A percentile compares a stretch with the other conserved stretches of the same genome.
Conservation (phyloP, 2,329 filamentous ascomycete genomes). For the Neobulgaria alba region DNA sequence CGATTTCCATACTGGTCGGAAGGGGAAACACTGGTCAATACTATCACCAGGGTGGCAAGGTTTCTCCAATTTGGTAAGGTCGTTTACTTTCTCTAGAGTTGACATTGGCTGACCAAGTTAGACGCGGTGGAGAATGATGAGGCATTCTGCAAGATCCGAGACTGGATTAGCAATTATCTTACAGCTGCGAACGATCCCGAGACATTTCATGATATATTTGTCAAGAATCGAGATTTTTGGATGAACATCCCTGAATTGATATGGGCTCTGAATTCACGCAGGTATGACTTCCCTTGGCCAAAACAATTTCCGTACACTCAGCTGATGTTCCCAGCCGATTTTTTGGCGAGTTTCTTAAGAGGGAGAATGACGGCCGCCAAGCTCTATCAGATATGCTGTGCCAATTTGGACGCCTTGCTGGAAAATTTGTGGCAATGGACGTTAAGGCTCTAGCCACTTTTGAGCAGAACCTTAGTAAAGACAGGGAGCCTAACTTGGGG, state of each 20-base stretch:
- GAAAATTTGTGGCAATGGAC: constrained; percentile 45
- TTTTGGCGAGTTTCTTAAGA: constrained; percentile 26
- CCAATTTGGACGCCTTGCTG: constrained; percentile 38
- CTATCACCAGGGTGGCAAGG: constrained; percentile 22
- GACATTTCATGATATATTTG: constrained; percentile 35
- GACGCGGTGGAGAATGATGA: constrained; percentile 37
- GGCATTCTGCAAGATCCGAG: constrained; percentile 36
- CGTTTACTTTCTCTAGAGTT: constrained; percentile 12
- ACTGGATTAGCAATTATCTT: constrained; percentile 45
- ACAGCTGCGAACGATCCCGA: constrained; percentile 31
- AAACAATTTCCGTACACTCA: not conserved
- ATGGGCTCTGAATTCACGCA: constrained; percentile 32
- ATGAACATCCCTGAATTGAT: constrained; percentile 42
- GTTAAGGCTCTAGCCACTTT: constrained; percentile 27
- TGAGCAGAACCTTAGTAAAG: constrained; percentile 23
- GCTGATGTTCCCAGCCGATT: constrained; percentile 23
- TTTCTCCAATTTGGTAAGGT: constrained; percentile 33
- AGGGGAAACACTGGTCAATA: constrained; percentile 15
- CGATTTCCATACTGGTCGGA: constrained; percentile 36
- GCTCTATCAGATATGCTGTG: constrained; percentile 25
- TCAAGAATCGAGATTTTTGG: constrained; percentile 43
- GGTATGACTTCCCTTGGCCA: constrained; percentile 29
- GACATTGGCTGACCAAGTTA: constrained; percentile 16
- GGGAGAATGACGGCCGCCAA: constrained; percentile 13
- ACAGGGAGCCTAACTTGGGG: constrained; percentile 32